Base-by-base conservation (phyloP, 495 filamentous ascomycete species). In the Astrothelium macrocarpum region DNA sequence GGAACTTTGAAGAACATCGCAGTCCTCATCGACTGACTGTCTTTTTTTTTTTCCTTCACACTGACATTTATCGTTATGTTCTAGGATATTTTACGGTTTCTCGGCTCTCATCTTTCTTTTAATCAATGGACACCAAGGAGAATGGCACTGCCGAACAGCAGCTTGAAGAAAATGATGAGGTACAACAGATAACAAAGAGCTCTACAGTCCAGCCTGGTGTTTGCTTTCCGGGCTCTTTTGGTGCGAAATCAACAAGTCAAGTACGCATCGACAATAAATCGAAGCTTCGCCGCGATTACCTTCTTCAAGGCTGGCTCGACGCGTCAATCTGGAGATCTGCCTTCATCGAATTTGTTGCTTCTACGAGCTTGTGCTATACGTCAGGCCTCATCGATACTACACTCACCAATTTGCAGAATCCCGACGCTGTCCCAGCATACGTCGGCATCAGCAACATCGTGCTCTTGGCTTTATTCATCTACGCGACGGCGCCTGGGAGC, bases 401-500 rank as follows among this genome's bases (percentile, higher is more conserved):
- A 1, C 39, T 77, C 31, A 36, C 63, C 29, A 70, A 64, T 53
- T 73, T 72, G 53, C 68, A 66, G 7, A 75, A 70, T 18, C 43
- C 59, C 10, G 67, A 70, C 56, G 43, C 49, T 9, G 20, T 72
- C 28, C 65, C 68, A 1, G 68, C 65, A 14, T 77, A 75, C 45
- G 73, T 75, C 14, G 79, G 77, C 39, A 74, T 83, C 60, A 73
- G 71, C 62, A 83, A 78, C 62, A 64, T 76, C 14, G 67, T 82
- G 25, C 68, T 80, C 61, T 75, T 81, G 20, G 69, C 78, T 2
- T 68, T 79, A 1, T 79, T 83, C 66, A 81, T 83, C 62, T 82
- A 78, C 60, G 77, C 78, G 23, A 74, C 78, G n/a, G 75, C 77
- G 14, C 74, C 80, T 1, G 75, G 75, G 4, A 80, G 78, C 20